Evolutionary conservation across 2,329 filamentous ascomycete species (phyloP), one percentile per base, ranked within the genome.

Genomic region (Trichoderma asperellum): DNA sequence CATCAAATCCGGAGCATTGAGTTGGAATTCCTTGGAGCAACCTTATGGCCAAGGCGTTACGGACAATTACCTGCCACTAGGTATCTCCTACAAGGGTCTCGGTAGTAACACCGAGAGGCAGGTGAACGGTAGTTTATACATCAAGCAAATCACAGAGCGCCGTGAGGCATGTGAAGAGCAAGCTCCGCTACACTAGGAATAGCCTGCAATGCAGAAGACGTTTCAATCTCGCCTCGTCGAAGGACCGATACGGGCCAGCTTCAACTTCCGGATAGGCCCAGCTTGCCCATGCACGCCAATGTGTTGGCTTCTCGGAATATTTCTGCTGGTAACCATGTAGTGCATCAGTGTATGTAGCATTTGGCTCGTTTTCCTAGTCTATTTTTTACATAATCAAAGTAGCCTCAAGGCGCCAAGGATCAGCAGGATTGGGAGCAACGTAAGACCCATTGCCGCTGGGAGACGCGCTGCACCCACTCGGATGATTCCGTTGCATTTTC

Each of bases 221-320:
- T 53, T 24, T 35, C 53, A 65, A 65, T 65, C 62, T 65, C 62
- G 62, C 62, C 62, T 65, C 62, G 27, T 57, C 62, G 37, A 65
- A 65, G 62, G 62, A 65, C 62, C 62, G 62, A 65, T 65, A 65
- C 27, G 53, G 62, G 24, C 47, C 62, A 47, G 52, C 52, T n/a
- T n/a, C 52, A 47, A 65, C 62, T 65, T 65, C 62, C 62, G 27
- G 29, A 65, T 65, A 57, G 53, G 62, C 40, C 24, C 11, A 21
- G 24, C 62, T 43, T 32, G 12, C 18, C 52, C 62, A 65, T 65
- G 62, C 35, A 34, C 34, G 11, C 27, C 49, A 7, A 27, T 14
- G 29, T 21, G 10, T 18, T 55, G 34, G 32, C 32, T 43, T 21
- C 49, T 56, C 61, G 61, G 61, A 64, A 56, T 18, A 64, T 65